Base-by-base conservation (phyloP, 768 basidiomycete species). In the Boletus rufocinnamomeus region DNA sequence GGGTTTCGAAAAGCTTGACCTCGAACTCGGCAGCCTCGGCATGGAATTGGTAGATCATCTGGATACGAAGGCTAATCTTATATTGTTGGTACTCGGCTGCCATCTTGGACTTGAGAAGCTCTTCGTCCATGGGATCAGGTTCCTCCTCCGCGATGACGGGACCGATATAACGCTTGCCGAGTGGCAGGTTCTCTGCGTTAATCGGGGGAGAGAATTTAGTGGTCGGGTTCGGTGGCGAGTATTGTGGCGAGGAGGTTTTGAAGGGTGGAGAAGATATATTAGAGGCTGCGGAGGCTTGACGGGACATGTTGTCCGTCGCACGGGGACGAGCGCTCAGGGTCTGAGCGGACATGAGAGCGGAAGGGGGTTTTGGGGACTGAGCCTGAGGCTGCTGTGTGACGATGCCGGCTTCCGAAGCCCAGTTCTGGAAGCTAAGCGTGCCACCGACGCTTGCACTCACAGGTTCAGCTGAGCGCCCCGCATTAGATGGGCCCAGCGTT, bases 41-140 rank as follows among this genome's bases (percentile, higher is more conserved):
- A 27, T 73, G 72, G 59, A 73, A 73, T 11, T 73, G 58, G 54
- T 72, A 65, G 30, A 73, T 73, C 72, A 73, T 73, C 59, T 73
- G 71, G 6, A 74, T 73, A 7, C 72, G 73, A 19, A 73, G 66
- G 37, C 67, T 56, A 40, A 71, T 50, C 58, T 74, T 73, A 40
- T 64, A 73, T 44, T 67, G 63, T 2, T 71, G 72, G 35, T 69
- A 74, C 2, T 72, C 71, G 28, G 62, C 65, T 13, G 72, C 70
- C 72, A 74, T 72, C 58, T 69, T 74, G 48, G 68, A 74, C 59
- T 59, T 72, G 40, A 74, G 60, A 48, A 70, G 58, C 2, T 60
- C 63, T 38, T 68, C 64, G 53, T 72, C 71, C 47, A 68, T 16
- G 19, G 72, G 66, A 37, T 74, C 66, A 2, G 52, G 52, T 0